Percentiles rank a stretch among this genome's conserved stretches.
Conservation (phyloP, 345 rosid genomes). For the Erodium maritimum region DNA sequence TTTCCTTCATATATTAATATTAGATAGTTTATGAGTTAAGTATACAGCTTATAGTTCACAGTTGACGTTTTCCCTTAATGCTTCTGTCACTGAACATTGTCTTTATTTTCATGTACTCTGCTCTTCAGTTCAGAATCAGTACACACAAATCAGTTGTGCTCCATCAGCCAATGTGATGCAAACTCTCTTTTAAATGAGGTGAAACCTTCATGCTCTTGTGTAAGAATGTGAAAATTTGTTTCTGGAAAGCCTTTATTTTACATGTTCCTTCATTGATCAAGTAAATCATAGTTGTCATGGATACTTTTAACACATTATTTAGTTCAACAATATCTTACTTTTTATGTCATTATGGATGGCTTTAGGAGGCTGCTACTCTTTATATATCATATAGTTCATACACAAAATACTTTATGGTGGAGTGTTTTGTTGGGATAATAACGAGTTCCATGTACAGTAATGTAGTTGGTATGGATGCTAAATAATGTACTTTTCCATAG, state of each 20-base stretch:
- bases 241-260: neutral
- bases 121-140: constrained; percentile 80
- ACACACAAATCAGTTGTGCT: constrained; percentile 80
- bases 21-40: no score
- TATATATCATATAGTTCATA: no score
- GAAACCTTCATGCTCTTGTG: constrained; percentile 3
- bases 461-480: no score
- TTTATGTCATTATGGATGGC: neutral
- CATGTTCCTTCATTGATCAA: neutral
- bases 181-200: constrained; percentile 89
- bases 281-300: no score
- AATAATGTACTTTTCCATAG: no score
- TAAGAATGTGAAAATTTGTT: neutral
- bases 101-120: constrained; percentile 15
- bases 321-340: no score
- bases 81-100: constrained; percentile 11
- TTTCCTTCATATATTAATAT: no score
- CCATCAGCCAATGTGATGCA: constrained; percentile 87
- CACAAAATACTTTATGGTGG: neutral
- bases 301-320: neutral
- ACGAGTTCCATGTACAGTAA: neutral
- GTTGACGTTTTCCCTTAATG: constrained; percentile 4
- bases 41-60: no score
- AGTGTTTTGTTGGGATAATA: neutral
- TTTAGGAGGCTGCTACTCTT: neutral